Percentiles rank a stretch among this genome's conserved stretches.
phyloP scores from a whole-genome alignment of 768 basidiomycete genomes.

The Boletellus ananas region DNA sequence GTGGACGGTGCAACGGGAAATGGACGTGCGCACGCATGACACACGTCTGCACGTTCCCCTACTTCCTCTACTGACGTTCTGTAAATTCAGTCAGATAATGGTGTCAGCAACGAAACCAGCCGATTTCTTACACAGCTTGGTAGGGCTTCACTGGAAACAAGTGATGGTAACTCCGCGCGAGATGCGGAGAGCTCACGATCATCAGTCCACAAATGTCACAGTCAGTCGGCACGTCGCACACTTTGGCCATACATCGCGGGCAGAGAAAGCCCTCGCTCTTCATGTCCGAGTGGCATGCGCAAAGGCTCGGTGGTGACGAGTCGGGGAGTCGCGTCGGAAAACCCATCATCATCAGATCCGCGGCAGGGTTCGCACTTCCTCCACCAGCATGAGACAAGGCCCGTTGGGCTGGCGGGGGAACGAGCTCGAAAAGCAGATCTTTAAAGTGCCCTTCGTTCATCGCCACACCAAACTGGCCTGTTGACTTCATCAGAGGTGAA shows the following conservation, averaged over 20 bases:
- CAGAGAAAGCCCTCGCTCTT: conserved; percentile 93
- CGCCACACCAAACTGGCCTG: conserved; percentile 92
- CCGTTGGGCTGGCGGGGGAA: conserved; percentile 89
- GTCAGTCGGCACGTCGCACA: conserved; percentile 98
- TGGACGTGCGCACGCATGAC: conserved; percentile 74
- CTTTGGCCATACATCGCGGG: conserved; percentile 86
- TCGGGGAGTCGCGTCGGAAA: conserved; percentile 92
- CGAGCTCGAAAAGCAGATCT: conserved; percentile 91
- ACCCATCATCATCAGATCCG: conserved; percentile 99
- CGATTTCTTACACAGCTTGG: conserved; percentile 66
- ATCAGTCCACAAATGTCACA: conserved; percentile 96
- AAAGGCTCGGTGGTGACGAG: conserved; percentile 76
- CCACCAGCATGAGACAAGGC: conserved; percentile 46
- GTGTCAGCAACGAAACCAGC: conserved; percentile 1
- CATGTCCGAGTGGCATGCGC: conserved; percentile 90
- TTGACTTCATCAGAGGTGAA: conserved; percentile 15
- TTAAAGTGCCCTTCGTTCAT: conserved; percentile 97
- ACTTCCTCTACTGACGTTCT: conserved; percentile 41
- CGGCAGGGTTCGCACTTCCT: conserved; percentile 54
- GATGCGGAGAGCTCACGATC: conserved; percentile 96
- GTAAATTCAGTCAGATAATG: conserved; percentile 4
- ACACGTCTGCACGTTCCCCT: conserved; percentile 38
- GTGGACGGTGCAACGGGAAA: conserved; percentile 51
- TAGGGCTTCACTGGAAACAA: conserved; percentile 92
- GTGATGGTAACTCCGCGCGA: conserved; percentile 94